These are phyloP conservation scores for Pogostemon cablin DNA, from an alignment of 257 asterid genomes.

Conservation along the genomic window DNA sequence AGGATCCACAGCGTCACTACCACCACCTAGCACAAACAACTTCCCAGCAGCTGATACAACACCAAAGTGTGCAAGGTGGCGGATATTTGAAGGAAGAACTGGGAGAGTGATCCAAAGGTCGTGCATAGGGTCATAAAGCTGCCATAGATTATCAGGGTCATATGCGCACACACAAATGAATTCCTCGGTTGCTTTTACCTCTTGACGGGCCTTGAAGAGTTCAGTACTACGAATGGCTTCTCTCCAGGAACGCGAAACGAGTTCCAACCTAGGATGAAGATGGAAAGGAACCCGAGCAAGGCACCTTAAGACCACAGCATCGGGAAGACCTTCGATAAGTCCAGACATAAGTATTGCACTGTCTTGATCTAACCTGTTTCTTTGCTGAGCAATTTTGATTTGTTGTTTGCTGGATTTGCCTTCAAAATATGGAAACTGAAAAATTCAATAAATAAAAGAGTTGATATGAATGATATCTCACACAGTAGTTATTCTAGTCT, in stretches of 20 bases:
- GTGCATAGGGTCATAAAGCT: conserved; percentile 76
- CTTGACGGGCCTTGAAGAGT: conserved; percentile 85
- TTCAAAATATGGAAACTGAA: conserved; percentile 38
- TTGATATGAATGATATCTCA: conserved; percentile 15
- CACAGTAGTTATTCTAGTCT: background rate
- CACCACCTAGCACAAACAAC: conserved; percentile 90
- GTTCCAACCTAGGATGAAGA: conserved; percentile 76
- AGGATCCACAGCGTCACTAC: conserved; percentile 97
- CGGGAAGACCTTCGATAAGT: conserved; percentile 98
- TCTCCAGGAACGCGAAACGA: conserved; percentile 90
- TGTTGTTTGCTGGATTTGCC: conserved; percentile 29
- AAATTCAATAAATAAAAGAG: conserved; percentile 18
- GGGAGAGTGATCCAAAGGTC: conserved; percentile 97
- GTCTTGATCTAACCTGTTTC: conserved; percentile 31
- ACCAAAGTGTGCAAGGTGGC: conserved; percentile 94
- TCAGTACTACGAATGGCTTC: conserved; percentile 73
- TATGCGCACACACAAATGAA: conserved; percentile 84
- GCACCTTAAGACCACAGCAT: conserved; percentile 89
- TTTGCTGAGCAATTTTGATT: conserved; percentile 18
- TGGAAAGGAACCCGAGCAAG: conserved; percentile 91
- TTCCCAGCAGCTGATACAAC: conserved; percentile 85
- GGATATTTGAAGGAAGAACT: conserved; percentile 76
- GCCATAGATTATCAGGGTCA: conserved; percentile 97
- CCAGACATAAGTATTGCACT: conserved; percentile 63
- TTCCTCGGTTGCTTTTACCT: conserved; percentile 75